A percentile compares a stretch with the other conserved stretches of the same genome.
Evolutionary conservation across 768 basidiomycete genomes (phyloP).

Genomic region (Mycena filopes): DNA sequence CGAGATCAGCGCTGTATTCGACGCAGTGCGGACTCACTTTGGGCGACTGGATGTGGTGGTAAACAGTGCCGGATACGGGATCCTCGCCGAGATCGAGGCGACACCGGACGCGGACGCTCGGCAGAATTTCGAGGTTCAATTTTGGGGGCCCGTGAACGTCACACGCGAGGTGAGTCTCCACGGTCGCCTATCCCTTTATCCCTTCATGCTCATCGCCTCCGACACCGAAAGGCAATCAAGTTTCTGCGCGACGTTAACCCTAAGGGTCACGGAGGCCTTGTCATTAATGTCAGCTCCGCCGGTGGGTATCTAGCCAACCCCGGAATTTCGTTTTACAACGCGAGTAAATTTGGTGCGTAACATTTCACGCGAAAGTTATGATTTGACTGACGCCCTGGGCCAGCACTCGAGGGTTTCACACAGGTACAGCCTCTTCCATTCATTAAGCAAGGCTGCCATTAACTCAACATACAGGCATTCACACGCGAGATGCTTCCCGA

Average conservation of each 20-base stretch:
- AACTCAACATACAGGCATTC: background rate
- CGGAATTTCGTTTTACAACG: conserved; percentile 44
- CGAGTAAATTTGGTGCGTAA: conserved; percentile 49
- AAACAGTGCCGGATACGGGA: conserved; percentile 56
- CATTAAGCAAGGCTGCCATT: background rate
- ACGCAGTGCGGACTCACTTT: conserved; percentile 45
- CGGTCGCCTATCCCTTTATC: background rate
- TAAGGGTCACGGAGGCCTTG: conserved; percentile 35
- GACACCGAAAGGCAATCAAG: conserved; percentile 24
- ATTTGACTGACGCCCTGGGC: background rate
- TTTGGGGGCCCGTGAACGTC: conserved; percentile 57
- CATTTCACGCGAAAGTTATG: background rate
- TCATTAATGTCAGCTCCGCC: conserved; percentile 46
- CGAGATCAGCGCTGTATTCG: conserved; percentile 49
- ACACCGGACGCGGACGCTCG: conserved; percentile 47
- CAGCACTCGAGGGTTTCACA: conserved; percentile 24
- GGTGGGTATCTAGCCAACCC: conserved; percentile 47
- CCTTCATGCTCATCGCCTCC: background rate
- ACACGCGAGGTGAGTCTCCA: conserved; percentile 43
- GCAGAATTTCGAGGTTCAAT: conserved; percentile 51
- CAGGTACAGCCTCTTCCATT: background rate
- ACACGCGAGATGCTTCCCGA: conserved; percentile 46
- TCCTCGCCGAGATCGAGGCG: conserved; percentile 48
- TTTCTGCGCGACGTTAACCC: conserved; percentile 42
- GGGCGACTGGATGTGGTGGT: conserved; percentile 57